Evolutionary conservation across 768 basidiomycete genomes (phyloP), one percentile per base, ranked within the genome.

Genomic region (Ephemerocybe angulata): DNA sequence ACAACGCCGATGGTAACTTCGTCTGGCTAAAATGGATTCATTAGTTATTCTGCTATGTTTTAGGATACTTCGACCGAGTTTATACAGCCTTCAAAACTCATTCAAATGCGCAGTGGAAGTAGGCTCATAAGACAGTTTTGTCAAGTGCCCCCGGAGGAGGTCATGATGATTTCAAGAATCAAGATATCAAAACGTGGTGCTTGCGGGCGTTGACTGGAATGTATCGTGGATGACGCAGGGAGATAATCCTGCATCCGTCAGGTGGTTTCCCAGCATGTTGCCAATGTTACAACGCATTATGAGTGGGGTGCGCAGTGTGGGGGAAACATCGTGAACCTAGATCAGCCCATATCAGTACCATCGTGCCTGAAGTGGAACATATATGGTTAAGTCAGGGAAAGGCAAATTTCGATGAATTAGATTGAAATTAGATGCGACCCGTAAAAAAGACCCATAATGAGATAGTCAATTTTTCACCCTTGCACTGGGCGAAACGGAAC

Each of bases 11-110:
- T 65, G 80, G 79, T n/a, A 78, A 84, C 65, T 73, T 71, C 54
- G 77, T 80, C 52, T 84, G 82, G 81, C 72, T 88, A 29, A 74
- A 76, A 61, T 88, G 86, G 86, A 81, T 77, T 59, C 72, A 76
- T 29, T 42, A 50, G 54, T 61, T 58, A 30, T 57, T 11, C 19
- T 10, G 7, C 19, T 13, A 6, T 7, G 11, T 42, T 42, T 22
- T 13, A 42, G 13, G 11, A 22, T 48, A 31, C 24, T 13, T 25
- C 15, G 13, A 3, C 27, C 13, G 22, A 28, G 30, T 29, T 7
- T 11, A 42, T 6, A 22, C 11, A 42, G 33, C n/a, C 17, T 35
- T 35, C 33, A 17, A 35, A 8, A 17, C 33, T 35, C 33, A 35
- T 35, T 17, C 33, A 35, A 35, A 35, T 35, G 8, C 33, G 33